These are phyloP conservation scores for Blyttiomyces sp. DNA, from an alignment of 371 early-diverging fungal species.

Conservation along the genomic window DNA sequence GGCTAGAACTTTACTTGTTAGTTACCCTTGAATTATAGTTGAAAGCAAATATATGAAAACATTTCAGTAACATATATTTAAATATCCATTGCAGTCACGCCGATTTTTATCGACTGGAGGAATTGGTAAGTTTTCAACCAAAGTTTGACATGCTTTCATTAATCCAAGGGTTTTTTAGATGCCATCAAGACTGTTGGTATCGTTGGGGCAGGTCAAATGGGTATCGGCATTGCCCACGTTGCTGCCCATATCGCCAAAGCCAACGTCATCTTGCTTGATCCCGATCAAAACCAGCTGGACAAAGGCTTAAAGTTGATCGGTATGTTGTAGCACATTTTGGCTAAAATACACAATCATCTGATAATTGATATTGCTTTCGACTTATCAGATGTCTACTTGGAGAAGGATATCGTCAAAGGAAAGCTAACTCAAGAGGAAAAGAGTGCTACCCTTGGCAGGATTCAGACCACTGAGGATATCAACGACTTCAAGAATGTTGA, in stretches of 20 bases:
- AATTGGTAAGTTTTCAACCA: too few relatives aligned
- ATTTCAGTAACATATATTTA: too few relatives aligned
- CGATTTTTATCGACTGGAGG: too few relatives aligned
- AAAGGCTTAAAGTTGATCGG: constrained; percentile 80
- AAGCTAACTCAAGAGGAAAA: constrained; percentile 79
- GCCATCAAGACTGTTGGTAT: constrained; percentile 31
- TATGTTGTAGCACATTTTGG: constrained; percentile 27
- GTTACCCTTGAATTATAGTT: too few relatives aligned
- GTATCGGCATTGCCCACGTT: constrained; percentile 95
- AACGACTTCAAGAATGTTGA: constrained; percentile 63
- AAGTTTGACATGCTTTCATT: too few relatives aligned
- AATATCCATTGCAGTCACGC: too few relatives aligned
- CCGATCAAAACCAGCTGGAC: constrained; percentile 74
- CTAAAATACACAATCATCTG: not conserved
- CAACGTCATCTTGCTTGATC: constrained; percentile 75
- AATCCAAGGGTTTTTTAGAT: too few relatives aligned
- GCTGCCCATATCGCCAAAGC: constrained; percentile 80
- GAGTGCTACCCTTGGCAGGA: constrained; percentile 59
- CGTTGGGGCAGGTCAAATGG: constrained; percentile 66
- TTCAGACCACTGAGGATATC: constrained; percentile 60
- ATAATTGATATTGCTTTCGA: not conserved
- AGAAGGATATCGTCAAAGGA: constrained; percentile 87
- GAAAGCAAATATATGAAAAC: too few relatives aligned
- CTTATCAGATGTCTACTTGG: constrained; percentile 67
- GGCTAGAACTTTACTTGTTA: too few relatives aligned